Evolutionary conservation across 257 asterid species (phyloP).

Genomic region (Rehmannia glutinosa): DNA sequence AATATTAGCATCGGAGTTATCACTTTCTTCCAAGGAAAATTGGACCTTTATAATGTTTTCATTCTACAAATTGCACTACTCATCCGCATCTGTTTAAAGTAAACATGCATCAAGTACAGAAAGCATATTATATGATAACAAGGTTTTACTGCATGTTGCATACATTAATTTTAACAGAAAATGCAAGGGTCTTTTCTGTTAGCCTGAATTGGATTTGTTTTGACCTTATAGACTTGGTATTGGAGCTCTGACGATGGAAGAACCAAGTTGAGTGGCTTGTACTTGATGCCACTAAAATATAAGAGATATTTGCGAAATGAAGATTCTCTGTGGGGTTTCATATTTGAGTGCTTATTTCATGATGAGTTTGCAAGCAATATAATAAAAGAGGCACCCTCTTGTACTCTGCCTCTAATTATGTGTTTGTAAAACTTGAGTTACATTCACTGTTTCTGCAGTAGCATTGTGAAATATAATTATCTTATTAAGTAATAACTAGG

Average conservation of each 20-base stretch:
- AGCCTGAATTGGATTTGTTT: constrained; percentile 13
- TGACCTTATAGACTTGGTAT: constrained; percentile 73
- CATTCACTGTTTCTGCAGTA: not conserved
- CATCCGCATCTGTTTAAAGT: not conserved
- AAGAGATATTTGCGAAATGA: constrained; percentile 14
- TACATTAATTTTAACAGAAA: too few relatives aligned
- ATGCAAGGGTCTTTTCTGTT: too few relatives aligned
- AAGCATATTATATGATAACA: not conserved
- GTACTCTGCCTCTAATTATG: constrained; percentile 20
- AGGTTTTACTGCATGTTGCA: not conserved
- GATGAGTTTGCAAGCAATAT: constrained; percentile 15
- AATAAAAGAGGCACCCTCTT: constrained; percentile 25
- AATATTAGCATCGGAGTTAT: not conserved
- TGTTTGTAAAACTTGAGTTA: constrained; percentile 20
- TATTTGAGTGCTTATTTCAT: constrained; percentile 26
- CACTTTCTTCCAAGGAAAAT: not conserved
- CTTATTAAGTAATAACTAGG: not conserved
- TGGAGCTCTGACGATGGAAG: constrained; percentile 67
- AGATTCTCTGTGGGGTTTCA: constrained; percentile 16
- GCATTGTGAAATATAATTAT: constrained; percentile 8
- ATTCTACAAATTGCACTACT: not conserved
- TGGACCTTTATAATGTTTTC: not conserved
- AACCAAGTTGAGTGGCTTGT: constrained; percentile 16
- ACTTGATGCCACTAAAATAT: not conserved
- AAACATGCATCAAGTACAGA: not conserved